A percentile compares a stretch with the other conserved stretches of the same genome.
Conservation (phyloP, 345 rosid species). For the Gossypium arboreum region DNA sequence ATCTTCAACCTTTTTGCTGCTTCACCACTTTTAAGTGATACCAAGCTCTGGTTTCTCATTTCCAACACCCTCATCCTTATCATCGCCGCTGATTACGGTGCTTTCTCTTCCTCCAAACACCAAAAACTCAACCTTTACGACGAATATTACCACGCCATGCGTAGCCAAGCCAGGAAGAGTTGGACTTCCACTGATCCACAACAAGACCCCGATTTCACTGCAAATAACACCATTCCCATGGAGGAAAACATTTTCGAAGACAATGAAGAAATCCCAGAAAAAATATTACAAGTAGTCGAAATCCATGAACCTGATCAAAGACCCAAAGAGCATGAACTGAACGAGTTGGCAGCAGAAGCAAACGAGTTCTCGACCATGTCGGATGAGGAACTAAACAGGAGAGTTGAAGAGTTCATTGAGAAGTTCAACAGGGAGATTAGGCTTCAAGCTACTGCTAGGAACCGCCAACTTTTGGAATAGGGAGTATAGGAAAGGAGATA, state of each 20-base stretch:
- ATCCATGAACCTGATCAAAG: conserved; percentile 17
- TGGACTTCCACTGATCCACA: conserved; percentile 8
- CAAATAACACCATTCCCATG: conserved; percentile 1
- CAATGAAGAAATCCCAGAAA: conserved; percentile 18
- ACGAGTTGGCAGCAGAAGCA: conserved; percentile 21
- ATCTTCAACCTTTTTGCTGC: conserved; percentile 47
- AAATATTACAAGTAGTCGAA: conserved; percentile 8
- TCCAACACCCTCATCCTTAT: conserved; percentile 63
- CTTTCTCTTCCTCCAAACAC: conserved; percentile 37
- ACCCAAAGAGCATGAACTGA: conserved; percentile 7
- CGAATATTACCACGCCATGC: conserved; percentile 26
- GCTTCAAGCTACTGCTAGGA: conserved; percentile 32
- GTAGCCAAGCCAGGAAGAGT: conserved; percentile 16
- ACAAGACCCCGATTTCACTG: background rate
- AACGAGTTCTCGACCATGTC: conserved; percentile 65
- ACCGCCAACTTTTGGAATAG: conserved; percentile 17
- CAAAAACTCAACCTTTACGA: conserved; percentile 27
- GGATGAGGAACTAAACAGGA: conserved; percentile 59
- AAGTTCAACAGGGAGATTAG: conserved; percentile 55
- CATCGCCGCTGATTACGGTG: conserved; percentile 56
- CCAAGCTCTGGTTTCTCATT: conserved; percentile 60
- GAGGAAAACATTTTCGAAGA: background rate
- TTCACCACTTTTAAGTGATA: conserved; percentile 38
- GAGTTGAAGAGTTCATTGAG: conserved; percentile 73
- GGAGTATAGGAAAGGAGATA: background rate